Conservation (phyloP, 2,329 filamentous ascomycete species). For the Colletotrichum sp. region DNA sequence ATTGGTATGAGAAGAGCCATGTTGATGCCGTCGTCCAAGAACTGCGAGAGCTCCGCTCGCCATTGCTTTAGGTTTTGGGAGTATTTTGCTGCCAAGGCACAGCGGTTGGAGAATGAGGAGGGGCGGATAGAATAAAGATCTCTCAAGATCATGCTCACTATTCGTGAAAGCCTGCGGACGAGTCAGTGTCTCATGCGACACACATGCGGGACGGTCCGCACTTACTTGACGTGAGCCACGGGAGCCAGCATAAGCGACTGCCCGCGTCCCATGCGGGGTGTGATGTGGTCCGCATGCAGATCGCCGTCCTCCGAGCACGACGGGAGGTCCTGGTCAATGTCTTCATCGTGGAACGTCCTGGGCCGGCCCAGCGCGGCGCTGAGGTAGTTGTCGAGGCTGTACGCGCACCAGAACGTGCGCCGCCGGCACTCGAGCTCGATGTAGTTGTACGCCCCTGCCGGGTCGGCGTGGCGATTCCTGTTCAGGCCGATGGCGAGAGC, state of each 20-base stretch:
- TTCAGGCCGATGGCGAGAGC: constrained; percentile 44
- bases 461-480: constrained; percentile 28
- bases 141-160: constrained; percentile 37
- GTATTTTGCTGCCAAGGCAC: constrained; percentile 29
- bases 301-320: constrained; percentile 53
- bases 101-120: constrained; percentile 27
- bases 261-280: constrained; percentile 7
- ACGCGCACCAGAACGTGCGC: constrained; percentile 66
- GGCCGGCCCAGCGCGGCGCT: constrained; percentile 66
- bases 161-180: constrained; percentile 30
- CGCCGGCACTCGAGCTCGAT: constrained; percentile 42
- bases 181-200: background rate
- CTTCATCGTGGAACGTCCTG: constrained; percentile 65
- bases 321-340: constrained; percentile 67
- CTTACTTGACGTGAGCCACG: constrained; percentile 38
- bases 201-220: background rate
- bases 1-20: constrained; percentile 38
- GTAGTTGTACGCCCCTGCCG: constrained; percentile 28
- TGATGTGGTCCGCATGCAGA: constrained; percentile 17
- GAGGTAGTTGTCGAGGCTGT: constrained; percentile 68
- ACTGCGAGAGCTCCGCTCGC: constrained; percentile 36
- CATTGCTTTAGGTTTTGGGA: constrained; percentile 36
- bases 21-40: constrained; percentile 41
- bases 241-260: constrained; percentile 37
- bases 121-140: constrained; percentile 39